A percentile compares a stretch with the other conserved stretches of the same genome.
These are phyloP conservation scores for Flaveria ramosissima DNA, from an alignment of 129 eudicot genomes.

Conservation along the genomic window DNA sequence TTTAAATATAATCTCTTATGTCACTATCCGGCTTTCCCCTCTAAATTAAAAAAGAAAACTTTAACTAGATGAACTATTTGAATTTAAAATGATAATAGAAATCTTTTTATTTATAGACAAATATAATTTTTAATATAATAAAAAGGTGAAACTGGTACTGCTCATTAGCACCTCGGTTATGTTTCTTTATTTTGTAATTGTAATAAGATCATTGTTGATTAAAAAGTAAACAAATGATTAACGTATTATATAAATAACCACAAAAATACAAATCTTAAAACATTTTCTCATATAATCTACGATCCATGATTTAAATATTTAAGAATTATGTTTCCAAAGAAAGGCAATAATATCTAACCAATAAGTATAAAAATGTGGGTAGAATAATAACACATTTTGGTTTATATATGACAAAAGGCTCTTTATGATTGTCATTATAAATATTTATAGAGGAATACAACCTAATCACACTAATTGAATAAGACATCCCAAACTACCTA, in stretches of 20 bases:
- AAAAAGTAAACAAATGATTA: neutral
- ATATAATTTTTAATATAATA: no score
- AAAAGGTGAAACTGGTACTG: no score
- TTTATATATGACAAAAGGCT: conserved; percentile 24
- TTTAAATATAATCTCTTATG: neutral
- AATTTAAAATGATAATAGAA: neutral
- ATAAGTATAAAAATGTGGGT: neutral
- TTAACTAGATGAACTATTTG: neutral
- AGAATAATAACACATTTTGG: conserved; percentile 11
- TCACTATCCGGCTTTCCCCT: conserved; percentile 3
- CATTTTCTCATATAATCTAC: neutral
- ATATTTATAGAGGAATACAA: neutral
- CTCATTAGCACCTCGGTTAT: no score
- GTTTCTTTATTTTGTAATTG: no score
- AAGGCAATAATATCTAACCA: neutral
- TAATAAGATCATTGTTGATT: neutral
- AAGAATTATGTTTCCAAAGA: no score
- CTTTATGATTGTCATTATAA: neutral
- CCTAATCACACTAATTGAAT: conserved; percentile 23
- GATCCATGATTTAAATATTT: neutral
- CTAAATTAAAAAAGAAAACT: neutral
- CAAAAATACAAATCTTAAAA: neutral
- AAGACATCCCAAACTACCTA: conserved; percentile 33
- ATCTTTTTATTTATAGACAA: neutral
- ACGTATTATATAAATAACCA: neutral